Evolutionary conservation across 2,329 filamentous ascomycete species (phyloP).

Genomic region (Nemania diffusa): DNA sequence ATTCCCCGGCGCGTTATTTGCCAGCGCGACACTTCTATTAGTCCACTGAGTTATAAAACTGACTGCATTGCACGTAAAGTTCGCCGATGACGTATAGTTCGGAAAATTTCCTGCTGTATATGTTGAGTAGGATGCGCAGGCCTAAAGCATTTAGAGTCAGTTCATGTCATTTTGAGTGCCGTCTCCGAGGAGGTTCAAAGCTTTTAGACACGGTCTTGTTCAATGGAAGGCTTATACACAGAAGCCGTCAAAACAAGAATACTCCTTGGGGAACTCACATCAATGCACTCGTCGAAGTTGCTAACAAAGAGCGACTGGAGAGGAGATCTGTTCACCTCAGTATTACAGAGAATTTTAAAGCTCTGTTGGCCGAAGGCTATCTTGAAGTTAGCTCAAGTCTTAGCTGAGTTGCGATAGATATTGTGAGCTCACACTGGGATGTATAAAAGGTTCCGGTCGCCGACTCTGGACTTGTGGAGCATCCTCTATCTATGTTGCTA

Average conservation of each 20-base stretch:
- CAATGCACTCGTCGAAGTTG: constrained; percentile 58
- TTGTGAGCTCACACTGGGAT: constrained; percentile 51
- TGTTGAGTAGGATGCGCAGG: constrained; percentile 55
- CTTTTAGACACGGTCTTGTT: neutral
- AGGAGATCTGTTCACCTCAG: constrained; percentile 51
- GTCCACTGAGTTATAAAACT: constrained; percentile 58
- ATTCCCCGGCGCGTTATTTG: constrained; percentile 53
- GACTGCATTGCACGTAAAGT: constrained; percentile 52
- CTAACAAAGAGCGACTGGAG: constrained; percentile 55
- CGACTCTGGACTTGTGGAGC: constrained; percentile 49
- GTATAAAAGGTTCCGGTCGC: constrained; percentile 54
- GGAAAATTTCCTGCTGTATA: constrained; percentile 47
- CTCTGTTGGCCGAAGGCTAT: constrained; percentile 51
- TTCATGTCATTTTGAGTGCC: neutral
- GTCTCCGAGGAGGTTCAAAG: neutral
- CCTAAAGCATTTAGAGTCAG: neutral
- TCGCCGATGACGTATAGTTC: constrained; percentile 40
- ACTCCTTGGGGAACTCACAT: constrained; percentile 40
- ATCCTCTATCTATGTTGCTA: constrained; percentile 53
- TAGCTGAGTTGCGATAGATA: neutral
- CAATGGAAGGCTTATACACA: neutral
- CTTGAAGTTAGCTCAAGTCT: constrained; percentile 23
- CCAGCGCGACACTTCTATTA: constrained; percentile 47
- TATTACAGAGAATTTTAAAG: constrained; percentile 58
- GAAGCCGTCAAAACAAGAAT: neutral